phyloP scores from a whole-genome alignment of 768 basidiomycete species.

The Lentinula edodes region DNA sequence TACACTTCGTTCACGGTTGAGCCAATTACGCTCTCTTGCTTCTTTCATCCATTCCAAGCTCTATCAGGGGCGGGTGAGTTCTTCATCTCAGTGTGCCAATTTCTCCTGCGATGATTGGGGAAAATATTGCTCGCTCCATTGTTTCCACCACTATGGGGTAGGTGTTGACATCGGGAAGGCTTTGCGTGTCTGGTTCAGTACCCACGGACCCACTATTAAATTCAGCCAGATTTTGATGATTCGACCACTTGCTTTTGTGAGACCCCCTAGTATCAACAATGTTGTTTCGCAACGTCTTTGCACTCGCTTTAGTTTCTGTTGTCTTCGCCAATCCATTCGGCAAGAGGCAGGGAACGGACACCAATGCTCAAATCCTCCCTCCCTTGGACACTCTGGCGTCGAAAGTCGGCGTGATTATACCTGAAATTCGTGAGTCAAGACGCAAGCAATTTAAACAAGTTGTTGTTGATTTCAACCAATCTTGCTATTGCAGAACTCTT shows the following conservation, averaged over 20 bases:
- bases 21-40: conserved; percentile 1
- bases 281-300: conserved; percentile 24
- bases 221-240: neutral
- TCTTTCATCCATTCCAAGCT: neutral
- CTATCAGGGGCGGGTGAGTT: neutral
- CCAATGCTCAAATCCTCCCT: conserved; percentile 22
- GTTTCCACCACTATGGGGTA: neutral
- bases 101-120: neutral
- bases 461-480: neutral
- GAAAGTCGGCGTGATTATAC: conserved; percentile 15
- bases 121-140: neutral
- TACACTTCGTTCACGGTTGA: neutral
- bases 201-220: neutral
- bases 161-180: neutral
- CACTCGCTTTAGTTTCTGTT: conserved; percentile 21
- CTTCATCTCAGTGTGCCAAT: neutral
- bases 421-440: conserved; percentile 20
- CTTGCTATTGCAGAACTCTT: conserved; percentile 16
- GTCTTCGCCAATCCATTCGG: conserved; percentile 23
- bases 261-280: conserved; percentile 13
- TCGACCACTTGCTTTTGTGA: conserved; percentile 1
- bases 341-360: conserved; percentile 26
- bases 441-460: neutral
- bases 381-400: conserved; percentile 22
- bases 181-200: neutral